Percentiles rank a stretch among this genome's conserved stretches.
Conservation (phyloP, 192 early-diverging fungal species). For the Bifiguratus adelaidae region DNA sequence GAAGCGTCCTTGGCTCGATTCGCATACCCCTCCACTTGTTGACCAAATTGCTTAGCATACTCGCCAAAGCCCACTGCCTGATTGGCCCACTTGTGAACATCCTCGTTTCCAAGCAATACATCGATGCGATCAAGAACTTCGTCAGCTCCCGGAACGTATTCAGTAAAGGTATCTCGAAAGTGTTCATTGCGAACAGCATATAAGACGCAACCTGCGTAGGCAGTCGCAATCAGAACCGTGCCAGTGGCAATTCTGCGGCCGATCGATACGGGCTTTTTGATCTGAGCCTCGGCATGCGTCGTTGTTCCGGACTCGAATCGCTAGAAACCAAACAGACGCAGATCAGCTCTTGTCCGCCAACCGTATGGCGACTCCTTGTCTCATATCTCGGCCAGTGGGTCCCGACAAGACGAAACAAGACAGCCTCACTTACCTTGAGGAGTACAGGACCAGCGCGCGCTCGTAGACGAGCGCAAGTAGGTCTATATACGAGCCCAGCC, state of each 20-base stretch:
- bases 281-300: no score
- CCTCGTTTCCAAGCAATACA: slow-evolving; percentile 33
- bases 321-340: no score
- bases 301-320: no score
- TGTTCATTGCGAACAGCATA: slow-evolving; percentile 34
- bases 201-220: slow-evolving; percentile 38
- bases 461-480: no score
- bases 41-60: slow-evolving; percentile 3
- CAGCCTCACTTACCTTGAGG: no score
- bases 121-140: slow-evolving; percentile 36
- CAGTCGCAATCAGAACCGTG: slow-evolving; percentile 17
- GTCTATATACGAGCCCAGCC: no score
- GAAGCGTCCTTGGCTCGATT: slow-evolving; percentile 11
- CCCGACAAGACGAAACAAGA: no score
- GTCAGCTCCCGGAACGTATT: slow-evolving; percentile 44
- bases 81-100: slow-evolving; percentile 11
- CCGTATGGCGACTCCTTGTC: no score
- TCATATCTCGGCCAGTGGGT: no score
- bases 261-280: no score
- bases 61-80: slow-evolving; percentile 17
- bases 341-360: no score
- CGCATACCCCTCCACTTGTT: slow-evolving; percentile 12
- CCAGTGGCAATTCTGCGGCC: slow-evolving; percentile 1
- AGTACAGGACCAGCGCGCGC: no score
- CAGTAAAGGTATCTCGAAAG: slow-evolving; percentile 47